A percentile compares a stretch with the other conserved stretches of the same genome.
Evolutionary conservation across 805 yeast genomes (phyloP).

Genomic region (Sugiyamaella americana): DNA sequence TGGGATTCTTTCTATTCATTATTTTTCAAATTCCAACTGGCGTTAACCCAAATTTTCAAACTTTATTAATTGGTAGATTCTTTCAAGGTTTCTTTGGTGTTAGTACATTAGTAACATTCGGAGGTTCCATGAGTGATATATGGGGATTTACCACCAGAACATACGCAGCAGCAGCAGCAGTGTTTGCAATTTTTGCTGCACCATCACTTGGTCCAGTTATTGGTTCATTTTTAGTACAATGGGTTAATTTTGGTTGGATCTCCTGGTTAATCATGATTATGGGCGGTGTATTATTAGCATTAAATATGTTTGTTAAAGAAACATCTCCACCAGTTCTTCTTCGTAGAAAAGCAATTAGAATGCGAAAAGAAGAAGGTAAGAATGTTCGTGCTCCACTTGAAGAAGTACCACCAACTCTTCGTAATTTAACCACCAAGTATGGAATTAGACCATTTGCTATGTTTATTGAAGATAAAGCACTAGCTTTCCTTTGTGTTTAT

Average conservation of each 20-base stretch:
- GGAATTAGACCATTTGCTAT: constrained; percentile 17
- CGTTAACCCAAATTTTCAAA: constrained; percentile 38
- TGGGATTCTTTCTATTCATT: constrained; percentile 18
- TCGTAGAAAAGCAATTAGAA: constrained; percentile 36
- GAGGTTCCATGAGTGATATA: constrained; percentile 45
- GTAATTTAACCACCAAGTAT: constrained; percentile 35
- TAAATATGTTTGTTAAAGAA: constrained; percentile 33
- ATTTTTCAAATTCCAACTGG: constrained; percentile 41
- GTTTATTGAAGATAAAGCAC: constrained; percentile 28
- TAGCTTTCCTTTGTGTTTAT: constrained; percentile 27
- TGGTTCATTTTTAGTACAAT: constrained; percentile 40
- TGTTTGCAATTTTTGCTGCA: constrained; percentile 35
- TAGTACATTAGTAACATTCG: constrained; percentile 45
- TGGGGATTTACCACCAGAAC: constrained; percentile 40
- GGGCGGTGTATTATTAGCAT: constrained; percentile 20
- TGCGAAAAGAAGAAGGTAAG: constrained; percentile 39
- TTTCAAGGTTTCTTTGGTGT: constrained; percentile 45
- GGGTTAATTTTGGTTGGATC: constrained; percentile 45
- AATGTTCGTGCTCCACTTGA: constrained; percentile 44
- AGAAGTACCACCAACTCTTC: constrained; percentile 26
- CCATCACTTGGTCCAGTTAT: constrained; percentile 38
- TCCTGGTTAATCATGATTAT: constrained; percentile 40
- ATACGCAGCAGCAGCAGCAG: constrained; percentile 38
- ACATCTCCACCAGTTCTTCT: constrained; percentile 27
- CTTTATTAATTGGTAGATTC: constrained; percentile 42